phyloP scores from a whole-genome alignment of 768 basidiomycete genomes.

The Lactarius sanguifluus region DNA sequence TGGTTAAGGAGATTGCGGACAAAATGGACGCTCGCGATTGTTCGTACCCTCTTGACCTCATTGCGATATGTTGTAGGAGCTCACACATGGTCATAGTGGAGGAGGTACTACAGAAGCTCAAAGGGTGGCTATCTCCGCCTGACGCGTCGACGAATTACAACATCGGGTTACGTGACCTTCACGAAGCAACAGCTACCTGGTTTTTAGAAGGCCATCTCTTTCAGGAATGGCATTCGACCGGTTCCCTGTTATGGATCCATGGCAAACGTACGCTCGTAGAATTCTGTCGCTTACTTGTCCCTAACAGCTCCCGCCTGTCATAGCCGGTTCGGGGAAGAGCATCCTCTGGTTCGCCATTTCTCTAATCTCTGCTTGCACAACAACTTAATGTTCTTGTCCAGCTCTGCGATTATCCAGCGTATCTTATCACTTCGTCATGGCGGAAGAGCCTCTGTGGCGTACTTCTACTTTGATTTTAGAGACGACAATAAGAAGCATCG shows the following conservation, averaged over 20 bases:
- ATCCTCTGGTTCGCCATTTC: not conserved
- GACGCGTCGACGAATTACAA: not conserved
- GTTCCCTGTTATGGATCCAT: not conserved
- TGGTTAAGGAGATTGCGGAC: not conserved
- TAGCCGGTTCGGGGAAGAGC: not conserved
- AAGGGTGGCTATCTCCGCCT: not conserved
- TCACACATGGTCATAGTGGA: not conserved
- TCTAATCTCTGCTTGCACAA: not conserved
- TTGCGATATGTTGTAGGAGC: not conserved
- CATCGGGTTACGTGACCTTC: not conserved
- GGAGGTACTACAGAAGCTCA: not conserved
- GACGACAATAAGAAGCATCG: not conserved
- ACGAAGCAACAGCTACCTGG: not conserved
- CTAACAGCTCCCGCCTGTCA: not conserved
- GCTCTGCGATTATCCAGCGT: not conserved
- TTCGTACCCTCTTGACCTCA: not conserved
- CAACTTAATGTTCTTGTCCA: not conserved
- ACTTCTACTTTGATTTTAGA: not conserved
- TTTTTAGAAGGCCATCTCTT: not conserved
- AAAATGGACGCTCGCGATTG: not conserved
- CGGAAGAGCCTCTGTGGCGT: not conserved
- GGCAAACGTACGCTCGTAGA: not conserved
- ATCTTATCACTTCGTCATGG: not conserved
- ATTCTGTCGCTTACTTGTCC: not conserved
- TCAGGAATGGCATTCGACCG: not conserved